Evolutionary conservation across 345 rosid species (phyloP).

Genomic region (Carallia pectinifolia): DNA sequence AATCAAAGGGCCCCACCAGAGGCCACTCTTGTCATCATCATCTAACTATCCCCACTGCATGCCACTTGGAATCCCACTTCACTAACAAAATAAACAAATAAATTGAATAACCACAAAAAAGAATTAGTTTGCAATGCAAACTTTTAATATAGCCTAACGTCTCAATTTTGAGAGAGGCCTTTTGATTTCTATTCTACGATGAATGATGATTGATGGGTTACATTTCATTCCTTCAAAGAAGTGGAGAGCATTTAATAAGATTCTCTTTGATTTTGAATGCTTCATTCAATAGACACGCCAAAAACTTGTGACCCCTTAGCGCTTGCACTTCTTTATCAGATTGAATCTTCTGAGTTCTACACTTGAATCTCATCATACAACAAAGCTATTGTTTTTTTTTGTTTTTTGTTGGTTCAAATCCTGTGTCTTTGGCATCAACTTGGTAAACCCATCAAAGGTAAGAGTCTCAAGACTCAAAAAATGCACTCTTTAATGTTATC

Average conservation of each 20-base stretch:
- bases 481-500: no score
- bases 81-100: no score
- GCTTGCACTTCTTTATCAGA: not conserved
- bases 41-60: constrained; percentile 1
- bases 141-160: no score
- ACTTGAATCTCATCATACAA: not conserved
- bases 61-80: constrained; percentile 17
- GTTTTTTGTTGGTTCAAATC: not conserved
- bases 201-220: not conserved
- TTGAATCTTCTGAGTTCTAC: constrained; percentile 13
- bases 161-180: no score
- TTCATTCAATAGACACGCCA: constrained; percentile 14
- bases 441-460: no score
- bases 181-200: no score
- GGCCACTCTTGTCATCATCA: constrained; percentile 25
- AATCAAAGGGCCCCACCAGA: constrained; percentile 20
- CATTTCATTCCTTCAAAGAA: constrained; percentile 14
- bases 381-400: not conserved
- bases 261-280: not conserved
- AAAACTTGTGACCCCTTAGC: constrained; percentile 20
- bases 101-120: no score
- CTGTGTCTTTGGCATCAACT: not conserved
- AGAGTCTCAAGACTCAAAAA: no score
- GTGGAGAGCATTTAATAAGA: constrained; percentile 18
- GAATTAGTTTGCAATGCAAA: no score